Conservation (phyloP, 140 eudicot species). For the Ambrosia hybrid region DNA sequence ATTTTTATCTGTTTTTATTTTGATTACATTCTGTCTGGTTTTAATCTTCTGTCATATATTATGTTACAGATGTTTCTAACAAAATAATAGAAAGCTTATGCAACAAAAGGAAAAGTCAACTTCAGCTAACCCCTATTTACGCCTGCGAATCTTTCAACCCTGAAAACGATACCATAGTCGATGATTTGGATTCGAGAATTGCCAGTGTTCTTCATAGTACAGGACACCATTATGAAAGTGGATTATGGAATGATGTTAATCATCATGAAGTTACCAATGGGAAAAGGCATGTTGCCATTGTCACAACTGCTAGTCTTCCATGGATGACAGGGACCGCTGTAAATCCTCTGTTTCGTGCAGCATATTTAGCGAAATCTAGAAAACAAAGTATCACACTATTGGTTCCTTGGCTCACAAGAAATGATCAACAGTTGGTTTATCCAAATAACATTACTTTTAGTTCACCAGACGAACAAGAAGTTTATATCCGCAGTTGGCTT, state of each 20-base stretch:
- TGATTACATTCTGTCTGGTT: not conserved
- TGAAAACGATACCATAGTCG: constrained; percentile 54
- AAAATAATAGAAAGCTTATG: constrained; percentile 86
- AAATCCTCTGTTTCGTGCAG: constrained; percentile 97
- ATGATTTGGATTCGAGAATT: constrained; percentile 79
- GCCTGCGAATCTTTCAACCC: constrained; percentile 51
- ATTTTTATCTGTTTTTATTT: not conserved
- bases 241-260: constrained; percentile 57
- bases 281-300: constrained; percentile 95
- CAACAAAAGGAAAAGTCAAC: constrained; percentile 71
- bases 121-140: constrained; percentile 54
- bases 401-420: constrained; percentile 93
- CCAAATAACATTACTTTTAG: constrained; percentile 77
- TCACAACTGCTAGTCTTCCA: constrained; percentile 97
- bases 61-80: constrained; percentile 66
- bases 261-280: constrained; percentile 44
- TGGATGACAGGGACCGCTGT: constrained; percentile 99
- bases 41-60: not conserved
- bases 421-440: constrained; percentile 91
- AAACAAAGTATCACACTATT: constrained; percentile 76
- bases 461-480: constrained; percentile 93
- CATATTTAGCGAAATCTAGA: constrained; percentile 79
- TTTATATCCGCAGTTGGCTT: constrained; percentile 82
- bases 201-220: constrained; percentile 95
- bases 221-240: constrained; percentile 86